phyloP scores from a whole-genome alignment of 352 stramenopile genomes.

The Globisporangium perplexum region DNA sequence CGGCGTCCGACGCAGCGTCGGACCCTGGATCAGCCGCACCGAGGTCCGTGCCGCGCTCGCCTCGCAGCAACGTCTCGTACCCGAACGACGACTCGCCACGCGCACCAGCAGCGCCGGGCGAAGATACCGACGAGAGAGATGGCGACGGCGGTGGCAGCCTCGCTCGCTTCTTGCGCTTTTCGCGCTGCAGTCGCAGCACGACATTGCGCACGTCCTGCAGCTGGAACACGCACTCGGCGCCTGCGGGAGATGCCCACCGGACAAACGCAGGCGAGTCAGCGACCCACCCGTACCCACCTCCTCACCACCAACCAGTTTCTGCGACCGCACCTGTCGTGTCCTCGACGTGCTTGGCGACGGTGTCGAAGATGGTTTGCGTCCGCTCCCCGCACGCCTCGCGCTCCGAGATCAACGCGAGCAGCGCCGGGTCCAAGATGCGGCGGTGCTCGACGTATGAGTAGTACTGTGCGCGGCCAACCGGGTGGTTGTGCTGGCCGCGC shows the following conservation, averaged over 20 bases:
- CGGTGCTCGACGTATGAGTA: conserved; percentile 7
- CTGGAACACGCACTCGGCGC: conserved; percentile 7
- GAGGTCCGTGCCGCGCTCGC: background rate
- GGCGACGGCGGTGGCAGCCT: background rate
- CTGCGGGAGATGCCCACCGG: too few relatives aligned
- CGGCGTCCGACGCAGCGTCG: too few relatives aligned
- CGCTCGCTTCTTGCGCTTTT: background rate
- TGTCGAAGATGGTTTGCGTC: background rate
- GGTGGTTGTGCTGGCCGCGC: conserved; percentile 8
- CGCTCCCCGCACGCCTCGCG: background rate
- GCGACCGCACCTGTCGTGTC: background rate
- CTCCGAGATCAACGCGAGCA: background rate
- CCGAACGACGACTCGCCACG: background rate
- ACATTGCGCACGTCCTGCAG: conserved; percentile 8
- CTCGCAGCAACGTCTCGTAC: background rate
- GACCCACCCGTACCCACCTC: too few relatives aligned
- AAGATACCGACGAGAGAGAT: background rate
- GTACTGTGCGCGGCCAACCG: conserved; percentile 5
- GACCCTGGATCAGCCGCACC: background rate
- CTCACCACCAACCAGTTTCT: too few relatives aligned
- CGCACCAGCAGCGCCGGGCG: background rate
- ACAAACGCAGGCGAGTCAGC: too few relatives aligned
- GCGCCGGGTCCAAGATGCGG: conserved; percentile 5
- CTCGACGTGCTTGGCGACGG: background rate
- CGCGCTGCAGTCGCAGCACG: conserved; percentile 3